A percentile compares a stretch with the other conserved stretches of the same genome.
phyloP scores from a whole-genome alignment of 257 asterid species.

The Nicotiana attenuata region DNA sequence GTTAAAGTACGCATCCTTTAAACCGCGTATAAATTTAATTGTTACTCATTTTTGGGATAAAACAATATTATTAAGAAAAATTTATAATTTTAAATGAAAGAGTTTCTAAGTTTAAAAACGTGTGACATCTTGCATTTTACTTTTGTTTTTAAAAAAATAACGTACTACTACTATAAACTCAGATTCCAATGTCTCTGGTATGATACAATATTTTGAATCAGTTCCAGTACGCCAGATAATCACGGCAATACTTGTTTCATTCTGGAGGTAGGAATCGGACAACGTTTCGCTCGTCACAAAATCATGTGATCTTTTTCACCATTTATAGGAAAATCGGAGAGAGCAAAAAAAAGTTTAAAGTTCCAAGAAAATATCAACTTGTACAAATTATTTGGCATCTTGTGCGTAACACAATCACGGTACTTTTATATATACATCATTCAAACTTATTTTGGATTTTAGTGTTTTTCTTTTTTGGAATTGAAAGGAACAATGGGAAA shows the following conservation, averaged over 20 bases:
- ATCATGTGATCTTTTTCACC: constrained; percentile 2
- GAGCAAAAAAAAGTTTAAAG: not conserved
- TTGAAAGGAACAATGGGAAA: no score
- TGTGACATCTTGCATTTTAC: no score
- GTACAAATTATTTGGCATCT: not conserved
- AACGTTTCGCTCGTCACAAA: not conserved
- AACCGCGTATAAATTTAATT: no score
- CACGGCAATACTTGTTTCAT: not conserved
- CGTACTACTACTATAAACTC: not conserved
- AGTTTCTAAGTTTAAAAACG: no score
- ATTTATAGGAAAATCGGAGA: not conserved
- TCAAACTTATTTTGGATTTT: not conserved
- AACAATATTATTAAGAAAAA: no score
- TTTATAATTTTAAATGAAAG: no score
- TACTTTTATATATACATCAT: not conserved
- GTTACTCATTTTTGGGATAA: no score
- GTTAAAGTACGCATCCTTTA: no score
- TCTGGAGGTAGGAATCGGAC: not conserved
- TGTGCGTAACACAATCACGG: not conserved
- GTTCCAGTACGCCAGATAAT: not conserved
- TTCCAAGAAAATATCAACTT: constrained; percentile 4
- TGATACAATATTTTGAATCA: not conserved
- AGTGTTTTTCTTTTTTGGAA: not conserved
- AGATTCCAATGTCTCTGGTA: not conserved
- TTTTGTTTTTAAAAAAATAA: no score